A percentile compares a stretch with the other conserved stretches of the same genome.
Evolutionary conservation across 2,329 filamentous ascomycete species (phyloP).

Genomic region (Bipolaris victoriae): DNA sequence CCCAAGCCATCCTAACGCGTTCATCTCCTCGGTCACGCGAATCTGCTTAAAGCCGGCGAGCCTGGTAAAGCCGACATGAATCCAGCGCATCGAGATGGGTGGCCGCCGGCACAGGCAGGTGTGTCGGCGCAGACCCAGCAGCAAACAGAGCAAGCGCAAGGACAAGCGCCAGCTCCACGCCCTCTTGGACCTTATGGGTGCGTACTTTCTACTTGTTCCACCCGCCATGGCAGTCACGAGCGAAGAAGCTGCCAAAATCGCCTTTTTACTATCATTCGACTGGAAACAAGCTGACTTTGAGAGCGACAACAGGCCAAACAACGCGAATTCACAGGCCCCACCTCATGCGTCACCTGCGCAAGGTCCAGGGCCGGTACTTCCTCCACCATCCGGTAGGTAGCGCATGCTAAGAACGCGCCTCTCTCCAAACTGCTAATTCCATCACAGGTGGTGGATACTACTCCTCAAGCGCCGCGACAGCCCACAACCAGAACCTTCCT

Average conservation of each 20-base stretch:
- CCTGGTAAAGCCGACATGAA: slow-evolving; percentile 48
- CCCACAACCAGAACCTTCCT: slow-evolving; percentile 53
- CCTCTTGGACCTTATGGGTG: slow-evolving; percentile 48
- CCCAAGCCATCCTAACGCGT: slow-evolving; percentile 23
- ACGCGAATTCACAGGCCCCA: slow-evolving; percentile 39
- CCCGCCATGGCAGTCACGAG: slow-evolving; percentile 23
- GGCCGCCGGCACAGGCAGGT: slow-evolving; percentile 54
- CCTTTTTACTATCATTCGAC: slow-evolving; percentile 17
- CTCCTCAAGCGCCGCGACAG: slow-evolving; percentile 45
- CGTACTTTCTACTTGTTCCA: slow-evolving; percentile 20
- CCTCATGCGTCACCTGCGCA: slow-evolving; percentile 47
- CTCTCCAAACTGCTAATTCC: slow-evolving; percentile 23
- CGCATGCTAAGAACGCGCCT: slow-evolving; percentile 14
- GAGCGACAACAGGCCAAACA: slow-evolving; percentile 36
- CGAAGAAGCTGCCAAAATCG: slow-evolving; percentile 20
- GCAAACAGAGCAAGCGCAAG: slow-evolving; percentile 45
- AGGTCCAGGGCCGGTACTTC: slow-evolving; percentile 46
- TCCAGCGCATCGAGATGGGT: slow-evolving; percentile 50
- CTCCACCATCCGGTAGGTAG: slow-evolving; percentile 49
- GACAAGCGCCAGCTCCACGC: slow-evolving; percentile 42
- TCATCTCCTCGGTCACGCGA: slow-evolving; percentile 17
- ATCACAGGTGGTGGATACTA: slow-evolving; percentile 47
- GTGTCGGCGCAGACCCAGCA: slow-evolving; percentile 54
- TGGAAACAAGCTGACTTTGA: slow-evolving; percentile 27
- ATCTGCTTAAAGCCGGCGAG: slow-evolving; percentile 35